Evolutionary conservation across 306 rosid species (phyloP).

Genomic region (Comarum palustre): DNA sequence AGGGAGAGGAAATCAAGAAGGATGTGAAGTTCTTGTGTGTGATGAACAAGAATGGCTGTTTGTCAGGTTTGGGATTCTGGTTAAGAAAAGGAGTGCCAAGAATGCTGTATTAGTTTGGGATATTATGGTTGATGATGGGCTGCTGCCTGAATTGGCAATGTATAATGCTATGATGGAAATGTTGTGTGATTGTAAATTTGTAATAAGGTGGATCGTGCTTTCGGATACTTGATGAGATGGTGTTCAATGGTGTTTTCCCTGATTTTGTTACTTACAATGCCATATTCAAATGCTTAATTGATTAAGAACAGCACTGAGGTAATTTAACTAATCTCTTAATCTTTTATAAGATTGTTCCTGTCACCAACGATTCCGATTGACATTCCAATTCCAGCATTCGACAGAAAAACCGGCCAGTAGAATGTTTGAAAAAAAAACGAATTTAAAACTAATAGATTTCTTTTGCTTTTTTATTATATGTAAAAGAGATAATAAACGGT

Average conservation of each 20-base stretch:
- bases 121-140: constrained; percentile 40
- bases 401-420: too few species aligned
- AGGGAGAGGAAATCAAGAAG: constrained; percentile 34
- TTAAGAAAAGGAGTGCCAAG: constrained; percentile 35
- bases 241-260: constrained; percentile 55
- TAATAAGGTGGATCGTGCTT: constrained; percentile 36
- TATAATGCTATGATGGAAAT: constrained; percentile 66
- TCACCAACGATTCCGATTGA: too few species aligned
- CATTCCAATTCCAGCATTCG: too few species aligned
- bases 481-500: too few species aligned
- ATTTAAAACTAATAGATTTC: too few species aligned
- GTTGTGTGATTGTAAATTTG: constrained; percentile 46
- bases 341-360: too few species aligned
- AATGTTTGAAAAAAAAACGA: too few species aligned
- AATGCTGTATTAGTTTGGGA: constrained; percentile 60
- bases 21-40: constrained; percentile 41
- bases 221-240: constrained; percentile 59
- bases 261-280: constrained; percentile 58
- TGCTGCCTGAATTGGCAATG: constrained; percentile 52
- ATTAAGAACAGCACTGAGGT: constrained; percentile 54
- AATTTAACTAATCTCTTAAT: too few species aligned
- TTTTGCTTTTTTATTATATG: too few species aligned
- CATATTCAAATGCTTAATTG: constrained; percentile 65
- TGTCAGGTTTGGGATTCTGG: constrained; percentile 64
- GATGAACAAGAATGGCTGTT: constrained; percentile 52